These are phyloP conservation scores for Posidonia oceanica DNA, from an alignment of 116 monocot species.

Conservation along the genomic window DNA sequence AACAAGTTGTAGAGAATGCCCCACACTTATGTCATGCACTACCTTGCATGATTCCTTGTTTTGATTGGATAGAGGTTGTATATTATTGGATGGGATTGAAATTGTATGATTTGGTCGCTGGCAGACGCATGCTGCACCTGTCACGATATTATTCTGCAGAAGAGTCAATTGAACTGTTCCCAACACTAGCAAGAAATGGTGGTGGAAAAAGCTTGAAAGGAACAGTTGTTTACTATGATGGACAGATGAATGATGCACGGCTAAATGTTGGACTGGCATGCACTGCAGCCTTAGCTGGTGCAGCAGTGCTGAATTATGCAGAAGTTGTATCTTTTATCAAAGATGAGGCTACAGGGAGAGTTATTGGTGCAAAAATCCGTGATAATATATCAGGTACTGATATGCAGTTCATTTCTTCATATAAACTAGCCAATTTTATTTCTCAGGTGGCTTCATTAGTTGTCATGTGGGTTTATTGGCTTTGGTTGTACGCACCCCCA, in stretches of 20 bases:
- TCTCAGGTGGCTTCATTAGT: no score
- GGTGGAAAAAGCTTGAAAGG: slow-evolving; percentile 70
- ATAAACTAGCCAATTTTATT: not conserved
- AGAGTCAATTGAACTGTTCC: slow-evolving; percentile 87
- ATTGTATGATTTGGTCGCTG: slow-evolving; percentile 87
- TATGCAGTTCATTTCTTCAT: not conserved
- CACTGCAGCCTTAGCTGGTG: slow-evolving; percentile 79
- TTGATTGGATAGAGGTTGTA: slow-evolving; percentile 81
- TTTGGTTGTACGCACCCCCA: no score
- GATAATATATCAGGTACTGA: slow-evolving; percentile 78
- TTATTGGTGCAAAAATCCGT: slow-evolving; percentile 73
- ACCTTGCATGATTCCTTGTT: slow-evolving; percentile 98
- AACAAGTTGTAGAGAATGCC: slow-evolving; percentile 93
- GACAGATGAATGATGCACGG: slow-evolving; percentile 97
- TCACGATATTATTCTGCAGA: slow-evolving; percentile 89
- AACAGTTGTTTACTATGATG: slow-evolving; percentile 98
- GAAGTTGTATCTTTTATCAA: slow-evolving; percentile 80
- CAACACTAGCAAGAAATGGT: slow-evolving; percentile 72
- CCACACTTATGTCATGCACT: slow-evolving; percentile 87
- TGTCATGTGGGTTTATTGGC: no score
- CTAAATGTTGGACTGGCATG: slow-evolving; percentile 96
- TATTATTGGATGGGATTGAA: slow-evolving; percentile 93
- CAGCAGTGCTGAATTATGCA: slow-evolving; percentile 85
- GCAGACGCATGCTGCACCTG: slow-evolving; percentile 78
- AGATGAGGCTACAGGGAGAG: slow-evolving; percentile 50